phyloP scores from a whole-genome alignment of 805 yeast species.

The Cyberlindnera sargentensis region DNA sequence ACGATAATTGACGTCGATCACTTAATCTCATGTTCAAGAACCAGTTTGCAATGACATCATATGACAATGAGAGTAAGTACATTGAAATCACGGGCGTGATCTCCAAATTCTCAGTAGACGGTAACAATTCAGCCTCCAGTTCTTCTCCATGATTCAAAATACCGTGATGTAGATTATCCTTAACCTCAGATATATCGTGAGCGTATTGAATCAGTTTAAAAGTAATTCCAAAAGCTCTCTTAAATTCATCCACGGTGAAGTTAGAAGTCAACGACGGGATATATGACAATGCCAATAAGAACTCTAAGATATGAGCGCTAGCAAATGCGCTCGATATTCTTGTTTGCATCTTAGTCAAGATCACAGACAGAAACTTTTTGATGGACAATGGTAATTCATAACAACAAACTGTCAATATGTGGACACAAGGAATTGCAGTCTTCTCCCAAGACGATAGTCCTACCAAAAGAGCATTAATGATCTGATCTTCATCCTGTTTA shows the following conservation, averaged over 20 bases:
- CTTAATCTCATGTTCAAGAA: conserved; percentile 53
- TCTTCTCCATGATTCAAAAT: conserved; percentile 32
- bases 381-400: conserved; percentile 73
- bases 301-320: conserved; percentile 69
- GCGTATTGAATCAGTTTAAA: conserved; percentile 74
- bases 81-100: conserved; percentile 47
- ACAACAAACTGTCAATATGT: conserved; percentile 69
- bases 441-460: conserved; percentile 72
- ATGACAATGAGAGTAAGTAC: conserved; percentile 60
- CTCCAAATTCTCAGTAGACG: conserved; percentile 43
- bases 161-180: conserved; percentile 25
- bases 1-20: conserved; percentile 53
- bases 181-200: conserved; percentile 34
- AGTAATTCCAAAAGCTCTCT: conserved; percentile 76
- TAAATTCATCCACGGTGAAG: conserved; percentile 70
- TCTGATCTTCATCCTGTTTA: conserved; percentile 54
- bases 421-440: conserved; percentile 72
- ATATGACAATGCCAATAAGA: conserved; percentile 57
- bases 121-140: conserved; percentile 43
- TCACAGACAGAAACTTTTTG: conserved; percentile 58
- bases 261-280: conserved; percentile 62
- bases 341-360: conserved; percentile 68
- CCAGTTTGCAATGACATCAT: conserved; percentile 64
- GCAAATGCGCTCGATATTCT: conserved; percentile 65
- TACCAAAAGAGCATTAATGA: conserved; percentile 50